phyloP scores from a whole-genome alignment of 768 basidiomycete species.

The Naganishia randhawae region DNA sequence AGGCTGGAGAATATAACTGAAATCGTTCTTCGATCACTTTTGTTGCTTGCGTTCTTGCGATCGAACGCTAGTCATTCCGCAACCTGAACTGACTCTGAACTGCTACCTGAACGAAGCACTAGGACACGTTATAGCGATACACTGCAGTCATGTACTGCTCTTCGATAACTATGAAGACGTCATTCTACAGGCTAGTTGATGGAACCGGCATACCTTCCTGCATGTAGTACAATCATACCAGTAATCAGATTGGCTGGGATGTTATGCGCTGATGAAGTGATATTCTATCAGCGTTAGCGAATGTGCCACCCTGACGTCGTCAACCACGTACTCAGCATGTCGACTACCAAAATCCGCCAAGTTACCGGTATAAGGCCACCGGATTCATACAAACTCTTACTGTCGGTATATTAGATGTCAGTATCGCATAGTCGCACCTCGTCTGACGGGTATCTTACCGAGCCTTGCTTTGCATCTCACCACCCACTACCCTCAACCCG shows the following conservation, averaged over 20 bases:
- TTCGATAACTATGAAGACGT: no score
- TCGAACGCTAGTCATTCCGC: no score
- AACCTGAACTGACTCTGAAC: no score
- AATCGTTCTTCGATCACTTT: no score
- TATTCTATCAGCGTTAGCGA: background rate
- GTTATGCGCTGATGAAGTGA: slow-evolving; percentile 53
- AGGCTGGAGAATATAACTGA: no score
- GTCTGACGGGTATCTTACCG: slow-evolving; percentile 57
- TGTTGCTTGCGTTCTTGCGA: no score
- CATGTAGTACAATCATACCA: slow-evolving; percentile 83
- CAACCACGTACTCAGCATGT: slow-evolving; percentile 66
- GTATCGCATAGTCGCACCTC: background rate
- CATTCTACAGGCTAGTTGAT: background rate
- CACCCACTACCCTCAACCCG: slow-evolving; percentile 73
- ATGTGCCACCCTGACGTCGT: background rate
- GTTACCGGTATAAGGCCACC: slow-evolving; percentile 90
- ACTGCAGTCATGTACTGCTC: no score
- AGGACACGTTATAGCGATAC: no score
- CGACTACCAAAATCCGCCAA: slow-evolving; percentile 87
- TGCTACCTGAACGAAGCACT: no score
- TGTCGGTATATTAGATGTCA: slow-evolving; percentile 46
- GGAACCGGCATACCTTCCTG: slow-evolving; percentile 64
- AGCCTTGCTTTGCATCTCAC: slow-evolving; percentile 74
- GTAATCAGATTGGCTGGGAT: slow-evolving; percentile 81
- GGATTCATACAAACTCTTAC: slow-evolving; percentile 76